Evolutionary conservation across 371 early-diverging fungal genomes (phyloP).

Genomic region (Mucor velutinosus): DNA sequence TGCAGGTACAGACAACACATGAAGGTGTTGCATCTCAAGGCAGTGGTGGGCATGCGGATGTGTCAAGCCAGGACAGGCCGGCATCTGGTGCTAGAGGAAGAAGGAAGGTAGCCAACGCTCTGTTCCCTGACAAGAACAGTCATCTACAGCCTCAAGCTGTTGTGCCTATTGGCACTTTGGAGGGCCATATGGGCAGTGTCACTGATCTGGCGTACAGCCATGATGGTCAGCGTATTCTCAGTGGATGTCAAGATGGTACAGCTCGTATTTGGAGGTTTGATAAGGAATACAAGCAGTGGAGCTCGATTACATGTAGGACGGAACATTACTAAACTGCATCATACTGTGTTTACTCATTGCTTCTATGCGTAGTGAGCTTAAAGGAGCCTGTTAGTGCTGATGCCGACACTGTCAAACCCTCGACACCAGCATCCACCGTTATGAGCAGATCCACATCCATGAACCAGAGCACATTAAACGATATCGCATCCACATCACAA

Average conservation of each 20-base stretch:
- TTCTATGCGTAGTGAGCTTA: constrained; percentile 28
- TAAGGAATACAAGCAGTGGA: constrained; percentile 33
- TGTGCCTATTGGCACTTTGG: constrained; percentile 63
- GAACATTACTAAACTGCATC: not conserved
- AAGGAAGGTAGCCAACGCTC: constrained; percentile 33
- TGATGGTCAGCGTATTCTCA: constrained; percentile 70
- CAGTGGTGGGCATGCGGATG: constrained; percentile 1
- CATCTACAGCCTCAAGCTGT: constrained; percentile 57
- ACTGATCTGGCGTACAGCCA: constrained; percentile 78
- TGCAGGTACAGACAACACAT: constrained; percentile 31
- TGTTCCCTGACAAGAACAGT: constrained; percentile 40
- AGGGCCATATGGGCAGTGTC: constrained; percentile 76
- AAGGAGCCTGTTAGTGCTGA: constrained; percentile 16
- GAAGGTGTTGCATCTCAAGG: not conserved
- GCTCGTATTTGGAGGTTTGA: constrained; percentile 54
- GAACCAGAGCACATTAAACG: not conserved
- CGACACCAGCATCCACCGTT: constrained; percentile 15
- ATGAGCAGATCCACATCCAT: constrained; percentile 9
- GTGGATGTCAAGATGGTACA: constrained; percentile 65
- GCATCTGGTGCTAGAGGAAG: constrained; percentile 25
- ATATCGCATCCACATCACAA: not conserved
- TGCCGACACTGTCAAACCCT: constrained; percentile 17
- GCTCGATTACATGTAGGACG: constrained; percentile 21
- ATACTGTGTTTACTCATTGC: not conserved
- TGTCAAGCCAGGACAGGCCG: constrained; percentile 5